Evolutionary conservation across 2,329 filamentous ascomycete species (phyloP), one percentile per base, ranked within the genome.

Genomic region (Colletotrichum sojae): DNA sequence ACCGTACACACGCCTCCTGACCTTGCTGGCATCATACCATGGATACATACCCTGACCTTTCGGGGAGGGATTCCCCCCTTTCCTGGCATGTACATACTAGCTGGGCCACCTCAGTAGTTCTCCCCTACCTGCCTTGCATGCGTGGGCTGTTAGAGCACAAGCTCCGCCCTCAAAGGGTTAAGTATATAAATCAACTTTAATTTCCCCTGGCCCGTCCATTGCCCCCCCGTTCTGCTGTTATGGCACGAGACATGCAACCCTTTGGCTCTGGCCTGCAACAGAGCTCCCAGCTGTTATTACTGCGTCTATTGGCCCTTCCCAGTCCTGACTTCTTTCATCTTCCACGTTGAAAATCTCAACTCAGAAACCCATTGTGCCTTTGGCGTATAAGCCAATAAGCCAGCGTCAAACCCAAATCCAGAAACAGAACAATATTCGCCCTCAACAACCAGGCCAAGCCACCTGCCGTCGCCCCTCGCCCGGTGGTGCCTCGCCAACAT

Each of bases 241-340:
- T 82, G 81, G 81, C 79, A 82, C 80, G 79, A 82, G 79, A 80
- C 77, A 78, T 74, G 77, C 80, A 79, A 76, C 78, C 73, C 77
- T 76, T 74, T 74, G 81, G 77, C 77, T 76, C 74, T 74, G 81
- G 77, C 75, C 76, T 75, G 76, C 78, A 76, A 76, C 78, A 77
- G 77, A 79, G 76, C 76, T 77, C 71, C 58, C 64, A 58, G 58
- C 64, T 59, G 39, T 53, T 61, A 45, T 49, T 60, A 67, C 70
- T 66, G 65, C 56, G 45, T 66, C 69, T 64, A 68, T 59, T 48
- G 46, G 40, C 63, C 57, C 46, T 63, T 51, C 52, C 58, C 46
- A 10, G 36, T 40, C 58, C 54, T 25, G 52, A 58, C 22, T 56
- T 67, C 63, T 53, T 40, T 51, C 55, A 43, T 48, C 46, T 61